Conservation (phyloP, 169 alveolate genomes). For the Babesia bigemina region DNA sequence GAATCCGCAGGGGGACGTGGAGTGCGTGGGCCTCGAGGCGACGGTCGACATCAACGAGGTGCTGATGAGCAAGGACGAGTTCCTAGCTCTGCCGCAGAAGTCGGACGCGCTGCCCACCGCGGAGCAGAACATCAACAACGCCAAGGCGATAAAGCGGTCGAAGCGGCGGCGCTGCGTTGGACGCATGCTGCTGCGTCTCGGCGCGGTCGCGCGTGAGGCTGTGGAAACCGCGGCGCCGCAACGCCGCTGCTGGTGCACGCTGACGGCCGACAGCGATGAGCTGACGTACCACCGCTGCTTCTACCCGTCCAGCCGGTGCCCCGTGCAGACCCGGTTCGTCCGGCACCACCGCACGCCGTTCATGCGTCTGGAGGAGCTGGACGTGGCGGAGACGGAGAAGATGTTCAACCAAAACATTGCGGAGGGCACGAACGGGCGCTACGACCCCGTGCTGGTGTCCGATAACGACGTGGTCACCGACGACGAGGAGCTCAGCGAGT, state of each 20-base stretch:
- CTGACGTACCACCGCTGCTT: slow-evolving; percentile 41
- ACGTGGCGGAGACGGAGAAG: slow-evolving; percentile 16
- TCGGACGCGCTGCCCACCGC: slow-evolving; percentile 4
- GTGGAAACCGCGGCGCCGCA: background rate
- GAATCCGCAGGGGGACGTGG: background rate
- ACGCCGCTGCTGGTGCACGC: background rate
- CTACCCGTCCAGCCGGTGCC: slow-evolving; percentile 53
- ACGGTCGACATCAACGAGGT: slow-evolving; percentile 7
- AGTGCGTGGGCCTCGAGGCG: background rate
- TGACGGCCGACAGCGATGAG: slow-evolving; percentile 12
- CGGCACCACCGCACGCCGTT: slow-evolving; percentile 7
- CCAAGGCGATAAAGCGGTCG: slow-evolving; percentile 3
- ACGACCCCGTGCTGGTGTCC: slow-evolving; percentile 32
- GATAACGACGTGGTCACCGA: slow-evolving; percentile 26
- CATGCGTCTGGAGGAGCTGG: slow-evolving; percentile 8
- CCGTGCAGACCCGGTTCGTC: slow-evolving; percentile 40
- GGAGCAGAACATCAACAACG: background rate
- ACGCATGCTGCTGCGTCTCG: slow-evolving; percentile 16
- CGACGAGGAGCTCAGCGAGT: slow-evolving; percentile 22
- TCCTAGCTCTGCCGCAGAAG: background rate
- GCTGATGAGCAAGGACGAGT: slow-evolving; percentile 26
- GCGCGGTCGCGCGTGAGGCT: background rate
- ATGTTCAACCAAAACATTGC: background rate
- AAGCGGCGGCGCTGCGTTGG: slow-evolving; percentile 22
- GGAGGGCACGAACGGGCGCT: slow-evolving; percentile 8